A percentile compares a stretch with the other conserved stretches of the same genome.
Conservation (phyloP, 2,329 filamentous ascomycete genomes). For the Gnomoniopsis sp. region DNA sequence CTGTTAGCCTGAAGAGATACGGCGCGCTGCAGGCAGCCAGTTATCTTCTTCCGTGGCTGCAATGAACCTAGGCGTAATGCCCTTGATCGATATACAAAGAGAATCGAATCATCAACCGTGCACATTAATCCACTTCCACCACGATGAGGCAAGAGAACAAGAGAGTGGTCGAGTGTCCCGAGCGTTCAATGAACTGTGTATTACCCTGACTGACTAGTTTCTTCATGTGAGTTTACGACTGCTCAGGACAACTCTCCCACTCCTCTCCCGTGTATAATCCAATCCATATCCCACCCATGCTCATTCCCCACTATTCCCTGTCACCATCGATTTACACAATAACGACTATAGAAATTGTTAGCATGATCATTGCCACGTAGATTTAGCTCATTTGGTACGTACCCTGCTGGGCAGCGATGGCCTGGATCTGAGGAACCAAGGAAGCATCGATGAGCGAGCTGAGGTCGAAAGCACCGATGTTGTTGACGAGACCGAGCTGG, state of each 20-base stretch:
- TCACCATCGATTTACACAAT: not conserved
- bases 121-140: not conserved
- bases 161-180: not conserved
- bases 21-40: not conserved
- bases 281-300: not conserved
- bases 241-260: not conserved
- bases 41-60: not conserved
- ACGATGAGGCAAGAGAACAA: not conserved
- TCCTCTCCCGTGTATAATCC: not conserved
- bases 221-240: constrained; percentile 7
- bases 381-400: not conserved
- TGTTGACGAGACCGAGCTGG: constrained; percentile 27
- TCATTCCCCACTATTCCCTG: not conserved
- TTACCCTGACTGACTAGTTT: constrained; percentile 6
- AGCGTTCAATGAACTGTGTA: constrained; percentile 6
- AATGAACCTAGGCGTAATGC: not conserved
- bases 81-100: not conserved
- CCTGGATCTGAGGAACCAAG: constrained; percentile 23
- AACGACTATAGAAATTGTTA: not conserved
- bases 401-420: constrained; percentile 15
- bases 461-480: constrained; percentile 25
- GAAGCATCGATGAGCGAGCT: constrained; percentile 22
- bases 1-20: not conserved
- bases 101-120: not conserved
- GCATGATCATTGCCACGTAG: not conserved